Percentiles rank a stretch among this genome's conserved stretches.
These are phyloP conservation scores for Funneliformis geosporum DNA, from an alignment of 192 early-diverging fungal genomes.

Conservation along the genomic window DNA sequence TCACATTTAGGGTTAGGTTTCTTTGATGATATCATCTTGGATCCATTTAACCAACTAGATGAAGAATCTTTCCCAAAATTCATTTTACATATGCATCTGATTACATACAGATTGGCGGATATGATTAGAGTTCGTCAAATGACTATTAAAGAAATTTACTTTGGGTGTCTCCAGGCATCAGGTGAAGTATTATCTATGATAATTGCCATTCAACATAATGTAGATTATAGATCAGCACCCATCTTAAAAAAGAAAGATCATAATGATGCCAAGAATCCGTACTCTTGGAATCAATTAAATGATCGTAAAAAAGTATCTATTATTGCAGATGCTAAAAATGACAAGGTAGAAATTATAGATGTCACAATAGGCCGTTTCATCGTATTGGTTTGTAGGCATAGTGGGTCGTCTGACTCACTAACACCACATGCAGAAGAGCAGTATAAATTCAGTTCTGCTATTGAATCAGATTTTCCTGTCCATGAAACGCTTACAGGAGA, in stretches of 20 bases:
- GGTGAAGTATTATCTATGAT: background rate
- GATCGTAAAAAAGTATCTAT: background rate
- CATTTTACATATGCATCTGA: conserved; percentile 11
- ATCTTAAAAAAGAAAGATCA: background rate
- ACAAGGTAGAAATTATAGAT: background rate
- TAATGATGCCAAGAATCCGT: background rate
- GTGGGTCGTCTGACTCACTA: background rate
- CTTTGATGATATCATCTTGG: conserved; percentile 7
- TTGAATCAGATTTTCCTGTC: background rate
- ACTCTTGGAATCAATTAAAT: background rate
- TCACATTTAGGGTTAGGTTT: background rate
- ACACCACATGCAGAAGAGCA: conserved; percentile 17
- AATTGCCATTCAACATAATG: background rate
- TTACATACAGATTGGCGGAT: background rate
- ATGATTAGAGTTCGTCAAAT: background rate
- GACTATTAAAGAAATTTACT: background rate
- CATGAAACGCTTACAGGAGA: background rate
- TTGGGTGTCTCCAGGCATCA: background rate
- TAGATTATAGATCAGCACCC: background rate
- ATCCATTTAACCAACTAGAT: background rate
- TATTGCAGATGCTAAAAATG: background rate
- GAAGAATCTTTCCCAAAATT: conserved; percentile 11
- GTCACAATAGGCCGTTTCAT: background rate
- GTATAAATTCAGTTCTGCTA: conserved; percentile 10
- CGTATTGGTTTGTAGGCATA: background rate